These are phyloP conservation scores for Saturnispora saitoi DNA, from an alignment of 805 yeast genomes.

Conservation along the genomic window DNA sequence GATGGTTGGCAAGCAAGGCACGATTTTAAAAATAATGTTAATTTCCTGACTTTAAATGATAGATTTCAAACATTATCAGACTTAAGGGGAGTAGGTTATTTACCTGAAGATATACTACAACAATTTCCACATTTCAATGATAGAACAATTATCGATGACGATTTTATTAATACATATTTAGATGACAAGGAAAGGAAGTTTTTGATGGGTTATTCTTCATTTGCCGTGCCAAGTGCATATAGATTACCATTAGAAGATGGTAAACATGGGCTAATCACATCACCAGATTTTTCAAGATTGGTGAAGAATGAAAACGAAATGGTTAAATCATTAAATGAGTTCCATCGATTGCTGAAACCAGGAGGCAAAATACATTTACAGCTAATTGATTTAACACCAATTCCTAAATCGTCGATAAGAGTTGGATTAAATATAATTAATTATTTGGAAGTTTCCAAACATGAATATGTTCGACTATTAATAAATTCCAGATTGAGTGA, in stretches of 20 bases:
- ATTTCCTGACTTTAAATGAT: constrained; percentile 22
- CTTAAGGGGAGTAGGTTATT: constrained; percentile 17
- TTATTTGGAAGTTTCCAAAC: constrained; percentile 1
- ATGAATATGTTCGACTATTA: constrained; percentile 6
- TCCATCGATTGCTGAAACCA: constrained; percentile 25
- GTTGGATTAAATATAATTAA: constrained; percentile 2
- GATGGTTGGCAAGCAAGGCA: constrained; percentile 28
- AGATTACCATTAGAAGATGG: constrained; percentile 22
- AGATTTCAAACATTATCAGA: constrained; percentile 20
- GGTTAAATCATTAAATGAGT: constrained; percentile 19
- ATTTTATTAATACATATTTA: constrained; percentile 18
- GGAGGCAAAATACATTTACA: constrained; percentile 25
- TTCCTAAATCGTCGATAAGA: neutral
- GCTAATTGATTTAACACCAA: constrained; percentile 22
- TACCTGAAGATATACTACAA: constrained; percentile 13
- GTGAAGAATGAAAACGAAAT: constrained; percentile 17
- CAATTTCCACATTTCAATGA: constrained; percentile 20
- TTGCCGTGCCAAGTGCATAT: constrained; percentile 21
- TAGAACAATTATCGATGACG: constrained; percentile 13
- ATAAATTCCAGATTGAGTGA: constrained; percentile 3
- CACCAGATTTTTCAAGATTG: constrained; percentile 22
- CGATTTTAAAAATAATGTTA: constrained; percentile 24
- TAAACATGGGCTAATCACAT: constrained; percentile 24
- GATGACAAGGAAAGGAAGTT: constrained; percentile 19
- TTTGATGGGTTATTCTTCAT: constrained; percentile 26